phyloP scores from a whole-genome alignment of 129 eudicot species.

The Ambrosia trifida region DNA sequence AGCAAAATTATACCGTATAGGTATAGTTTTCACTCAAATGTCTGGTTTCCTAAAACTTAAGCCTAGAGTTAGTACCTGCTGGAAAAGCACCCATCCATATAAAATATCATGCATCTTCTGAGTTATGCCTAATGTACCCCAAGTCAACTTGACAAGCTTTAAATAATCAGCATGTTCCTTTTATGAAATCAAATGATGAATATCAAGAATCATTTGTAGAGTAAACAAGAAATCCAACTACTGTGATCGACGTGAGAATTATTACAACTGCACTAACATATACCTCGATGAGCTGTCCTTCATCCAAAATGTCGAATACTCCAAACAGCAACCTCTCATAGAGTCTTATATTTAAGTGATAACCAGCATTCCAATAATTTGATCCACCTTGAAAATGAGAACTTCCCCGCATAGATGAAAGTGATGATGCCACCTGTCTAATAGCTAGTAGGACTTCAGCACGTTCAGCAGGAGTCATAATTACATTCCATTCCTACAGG shows the following conservation, averaged over 20 bases:
- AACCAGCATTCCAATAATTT: conserved; percentile 66
- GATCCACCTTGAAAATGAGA: conserved; percentile 66
- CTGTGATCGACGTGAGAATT: conserved; percentile 10
- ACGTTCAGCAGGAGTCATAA: conserved; percentile 69
- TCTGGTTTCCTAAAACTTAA: background rate
- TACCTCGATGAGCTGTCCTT: conserved; percentile 83
- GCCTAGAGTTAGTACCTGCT: conserved; percentile 61
- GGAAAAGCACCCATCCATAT: conserved; percentile 89
- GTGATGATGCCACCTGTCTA: conserved; percentile 56
- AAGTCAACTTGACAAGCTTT: conserved; percentile 75
- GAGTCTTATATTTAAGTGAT: conserved; percentile 75
- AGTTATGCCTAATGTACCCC: conserved; percentile 89
- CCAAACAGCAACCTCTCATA: conserved; percentile 81
- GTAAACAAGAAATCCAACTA: background rate
- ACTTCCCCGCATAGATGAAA: conserved; percentile 53
- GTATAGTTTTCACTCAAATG: background rate
- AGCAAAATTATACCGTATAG: background rate
- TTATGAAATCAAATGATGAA: conserved; percentile 21
- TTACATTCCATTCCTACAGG: conserved; percentile 75
- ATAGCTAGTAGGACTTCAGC: conserved; percentile 65
- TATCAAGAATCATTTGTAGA: conserved; percentile 20
- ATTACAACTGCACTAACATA: conserved; percentile 10
- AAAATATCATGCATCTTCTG: conserved; percentile 73
- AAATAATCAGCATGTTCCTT: conserved; percentile 80
- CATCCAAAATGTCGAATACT: conserved; percentile 87